phyloP scores from a whole-genome alignment of 2,329 filamentous ascomycete genomes.

The Shiraia sp. region DNA sequence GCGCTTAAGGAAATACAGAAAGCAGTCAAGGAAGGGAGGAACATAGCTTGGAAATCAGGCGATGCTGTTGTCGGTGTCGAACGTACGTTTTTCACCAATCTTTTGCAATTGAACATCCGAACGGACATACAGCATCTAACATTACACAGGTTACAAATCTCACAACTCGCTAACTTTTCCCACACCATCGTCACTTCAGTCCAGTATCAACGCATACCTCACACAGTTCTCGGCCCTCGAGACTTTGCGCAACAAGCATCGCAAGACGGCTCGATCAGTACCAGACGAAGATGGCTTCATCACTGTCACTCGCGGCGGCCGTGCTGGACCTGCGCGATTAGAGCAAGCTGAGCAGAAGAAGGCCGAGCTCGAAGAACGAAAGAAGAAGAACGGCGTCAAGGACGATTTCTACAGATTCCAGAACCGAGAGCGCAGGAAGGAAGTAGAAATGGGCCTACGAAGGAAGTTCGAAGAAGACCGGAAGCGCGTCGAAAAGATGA shows the following conservation, averaged over 20 bases:
- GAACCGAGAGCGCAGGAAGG: constrained; percentile 76
- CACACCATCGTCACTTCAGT: constrained; percentile 66
- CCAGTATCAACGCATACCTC: constrained; percentile 83
- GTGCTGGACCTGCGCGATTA: constrained; percentile 71
- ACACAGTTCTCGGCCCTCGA: constrained; percentile 70
- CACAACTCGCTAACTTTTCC: constrained; percentile 77
- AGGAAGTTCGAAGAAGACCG: constrained; percentile 77
- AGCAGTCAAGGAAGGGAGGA: constrained; percentile 59
- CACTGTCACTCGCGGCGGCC: constrained; percentile 78
- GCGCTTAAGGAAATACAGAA: constrained; percentile 76
- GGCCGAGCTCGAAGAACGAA: constrained; percentile 54
- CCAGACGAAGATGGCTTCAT: constrained; percentile 96
- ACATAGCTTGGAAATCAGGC: constrained; percentile 68
- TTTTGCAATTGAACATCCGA: no score
- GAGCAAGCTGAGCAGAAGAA: constrained; percentile 67
- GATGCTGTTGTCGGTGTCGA: constrained; percentile 53
- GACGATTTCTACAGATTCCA: constrained; percentile 85
- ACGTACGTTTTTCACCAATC: no score
- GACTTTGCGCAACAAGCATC: constrained; percentile 66
- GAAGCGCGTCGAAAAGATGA: constrained; percentile 71
- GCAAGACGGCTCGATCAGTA: constrained; percentile 69
- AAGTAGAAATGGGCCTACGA: constrained; percentile 69
- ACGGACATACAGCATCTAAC: neutral
- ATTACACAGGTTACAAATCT: constrained; percentile 55
- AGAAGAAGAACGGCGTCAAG: constrained; percentile 60